phyloP scores from a whole-genome alignment of 225 moss, liverwort and hornwort genomes.

The Takakia lepidozioides region DNA sequence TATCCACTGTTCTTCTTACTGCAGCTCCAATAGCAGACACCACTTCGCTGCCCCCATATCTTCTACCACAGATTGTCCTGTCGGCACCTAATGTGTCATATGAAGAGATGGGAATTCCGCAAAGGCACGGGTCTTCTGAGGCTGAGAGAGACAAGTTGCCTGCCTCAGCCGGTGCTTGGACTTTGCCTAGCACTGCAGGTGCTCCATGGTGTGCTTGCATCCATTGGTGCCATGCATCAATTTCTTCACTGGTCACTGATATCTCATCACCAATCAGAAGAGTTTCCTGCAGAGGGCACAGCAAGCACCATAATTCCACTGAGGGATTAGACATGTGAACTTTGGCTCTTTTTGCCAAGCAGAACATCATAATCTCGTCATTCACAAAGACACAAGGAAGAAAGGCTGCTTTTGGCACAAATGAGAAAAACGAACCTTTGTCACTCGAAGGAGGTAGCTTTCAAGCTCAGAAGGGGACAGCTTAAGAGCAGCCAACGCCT shows the following conservation, averaged over 20 bases:
- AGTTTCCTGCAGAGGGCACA: constrained; percentile 21
- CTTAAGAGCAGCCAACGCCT: constrained; percentile 63
- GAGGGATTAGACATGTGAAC: neutral
- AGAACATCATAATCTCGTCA: too few relatives aligned
- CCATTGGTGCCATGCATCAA: constrained; percentile 43
- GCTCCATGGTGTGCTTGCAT: constrained; percentile 21
- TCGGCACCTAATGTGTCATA: too few relatives aligned
- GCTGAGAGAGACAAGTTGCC: too few relatives aligned
- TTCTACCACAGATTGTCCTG: too few relatives aligned
- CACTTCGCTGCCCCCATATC: constrained; percentile 31
- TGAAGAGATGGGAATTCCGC: constrained; percentile 34
- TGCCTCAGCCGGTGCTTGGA: constrained; percentile 30
- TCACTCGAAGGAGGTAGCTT: constrained; percentile 62
- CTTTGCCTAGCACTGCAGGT: constrained; percentile 25
- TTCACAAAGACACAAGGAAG: too few relatives aligned
- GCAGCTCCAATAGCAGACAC: constrained; percentile 39
- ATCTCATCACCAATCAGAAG: constrained; percentile 11
- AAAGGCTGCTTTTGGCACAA: too few relatives aligned
- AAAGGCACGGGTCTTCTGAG: constrained; percentile 14
- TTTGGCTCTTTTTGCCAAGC: neutral
- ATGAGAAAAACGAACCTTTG: constrained; percentile 18
- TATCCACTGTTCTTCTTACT: constrained; percentile 46
- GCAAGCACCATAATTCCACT: constrained; percentile 1
- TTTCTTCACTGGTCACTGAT: constrained; percentile 13
- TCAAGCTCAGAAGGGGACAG: constrained; percentile 73